These are phyloP conservation scores for Stylosanthes scabra DNA, from an alignment of 331 rosid species.

Conservation along the genomic window DNA sequence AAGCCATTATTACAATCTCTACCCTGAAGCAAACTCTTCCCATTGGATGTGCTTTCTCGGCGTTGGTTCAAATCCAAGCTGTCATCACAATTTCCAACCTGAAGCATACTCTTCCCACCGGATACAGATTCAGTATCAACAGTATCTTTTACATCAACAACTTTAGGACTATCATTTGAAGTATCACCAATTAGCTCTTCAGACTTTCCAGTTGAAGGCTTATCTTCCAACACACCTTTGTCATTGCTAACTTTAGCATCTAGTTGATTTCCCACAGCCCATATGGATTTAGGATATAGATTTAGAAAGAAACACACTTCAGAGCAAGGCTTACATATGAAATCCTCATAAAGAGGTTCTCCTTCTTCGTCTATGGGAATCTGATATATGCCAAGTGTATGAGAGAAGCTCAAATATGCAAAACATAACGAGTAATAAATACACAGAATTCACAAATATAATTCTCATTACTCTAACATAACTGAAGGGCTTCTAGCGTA, in stretches of 20 bases:
- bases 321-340: constrained; percentile 82
- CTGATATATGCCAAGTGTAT: constrained; percentile 48
- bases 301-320: constrained; percentile 70
- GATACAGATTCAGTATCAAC: constrained; percentile 52
- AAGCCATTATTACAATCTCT: constrained; percentile 46
- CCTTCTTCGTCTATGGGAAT: constrained; percentile 98
- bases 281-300: constrained; percentile 62
- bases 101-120: constrained; percentile 40
- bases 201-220: constrained; percentile 51
- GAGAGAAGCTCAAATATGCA: constrained; percentile 4
- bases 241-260: constrained; percentile 54
- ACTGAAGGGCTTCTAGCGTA: constrained; percentile 3
- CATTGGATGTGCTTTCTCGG: too few species aligned
- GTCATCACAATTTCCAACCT: constrained; percentile 47
- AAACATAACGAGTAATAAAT: constrained; percentile 5
- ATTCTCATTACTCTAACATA: constrained; percentile 13
- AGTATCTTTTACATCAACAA: constrained; percentile 19
- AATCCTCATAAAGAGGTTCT: constrained; percentile 89
- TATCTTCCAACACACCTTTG: constrained; percentile 63
- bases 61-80: not conserved
- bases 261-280: constrained; percentile 37
- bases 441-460: constrained; percentile 23
- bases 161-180: constrained; percentile 38
- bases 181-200: constrained; percentile 47
- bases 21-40: constrained; percentile 27